Evolutionary conservation across 2,329 filamentous ascomycete genomes (phyloP).

Genomic region (Monilinia vaccinii-corymbosi): DNA sequence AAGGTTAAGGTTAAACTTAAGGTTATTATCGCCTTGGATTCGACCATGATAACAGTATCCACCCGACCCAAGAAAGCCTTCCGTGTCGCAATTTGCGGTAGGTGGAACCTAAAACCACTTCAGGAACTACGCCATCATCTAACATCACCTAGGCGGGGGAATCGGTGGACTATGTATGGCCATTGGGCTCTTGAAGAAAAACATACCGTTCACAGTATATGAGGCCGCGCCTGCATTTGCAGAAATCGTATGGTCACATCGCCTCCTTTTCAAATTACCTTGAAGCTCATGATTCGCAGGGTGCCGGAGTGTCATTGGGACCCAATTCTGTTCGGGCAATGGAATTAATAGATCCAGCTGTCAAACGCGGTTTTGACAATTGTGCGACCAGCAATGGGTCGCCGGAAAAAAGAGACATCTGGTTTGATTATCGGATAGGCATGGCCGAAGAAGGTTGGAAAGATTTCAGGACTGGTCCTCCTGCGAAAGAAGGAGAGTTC

Average conservation of each 20-base stretch:
- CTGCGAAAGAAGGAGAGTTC: constrained; percentile 15
- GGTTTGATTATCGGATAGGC: constrained; percentile 27
- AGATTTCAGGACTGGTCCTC: constrained; percentile 10
- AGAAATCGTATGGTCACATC: constrained; percentile 19
- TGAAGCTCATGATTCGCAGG: neutral
- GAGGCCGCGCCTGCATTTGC: constrained; percentile 27
- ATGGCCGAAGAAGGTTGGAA: constrained; percentile 20
- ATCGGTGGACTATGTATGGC: constrained; percentile 26
- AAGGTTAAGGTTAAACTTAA: neutral
- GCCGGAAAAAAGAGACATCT: constrained; percentile 19
- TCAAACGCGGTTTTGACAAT: constrained; percentile 21
- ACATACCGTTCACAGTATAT: constrained; percentile 26
- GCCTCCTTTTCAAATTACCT: neutral
- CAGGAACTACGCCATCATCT: neutral
- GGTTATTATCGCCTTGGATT: too few relatives aligned
- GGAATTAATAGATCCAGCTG: constrained; percentile 23
- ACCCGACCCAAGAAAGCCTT: constrained; percentile 21
- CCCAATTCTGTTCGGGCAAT: constrained; percentile 27
- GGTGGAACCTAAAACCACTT: neutral
- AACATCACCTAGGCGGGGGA: constrained; percentile 20
- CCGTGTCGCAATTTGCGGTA: constrained; percentile 27
- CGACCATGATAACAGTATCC: constrained; percentile 5
- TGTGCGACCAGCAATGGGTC: constrained; percentile 22
- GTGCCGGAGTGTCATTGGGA: constrained; percentile 28
- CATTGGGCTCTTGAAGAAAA: constrained; percentile 26